Base-by-base conservation (phyloP, 163 green algal genomes). In the Chlamydomonas reinhardtii region DNA sequence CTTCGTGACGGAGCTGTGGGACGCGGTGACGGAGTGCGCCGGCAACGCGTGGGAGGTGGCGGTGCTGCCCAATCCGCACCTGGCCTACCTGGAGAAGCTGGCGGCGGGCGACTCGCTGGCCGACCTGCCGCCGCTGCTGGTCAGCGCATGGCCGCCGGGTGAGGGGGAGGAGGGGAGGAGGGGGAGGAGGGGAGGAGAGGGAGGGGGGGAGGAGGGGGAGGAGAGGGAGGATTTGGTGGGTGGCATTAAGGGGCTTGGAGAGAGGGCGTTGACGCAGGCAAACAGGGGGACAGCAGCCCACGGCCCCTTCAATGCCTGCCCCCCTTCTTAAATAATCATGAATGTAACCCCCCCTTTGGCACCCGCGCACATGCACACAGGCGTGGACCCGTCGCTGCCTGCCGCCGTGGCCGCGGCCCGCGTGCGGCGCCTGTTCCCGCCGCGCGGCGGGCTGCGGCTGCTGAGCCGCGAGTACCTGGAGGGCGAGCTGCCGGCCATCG, bases 371-470 rank as follows among this genome's bases (percentile, higher is more conserved):
- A n/a, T n/a, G n/a, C n/a, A n/a, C n/a, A n/a, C n/a, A 87, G 81
- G 81, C 24, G n/a, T 87, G 56, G 70, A 79, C 2, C 29, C 59
- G 34, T 52, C n/a, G 25, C 43, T 64, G 34, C 37, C 71, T 4
- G 15, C 70, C 9, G 35, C 71, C 29, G 29, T 74, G 20, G 56
- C 59, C 6, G 70, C 71, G 2, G 81, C 81, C 1, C 71, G 71
- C 8, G 71, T 87, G 34, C 81, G 81, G 16, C 6, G 29, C 8
- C 37, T 66, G 35, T 73, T 56, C 61, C 96, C 96, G 17, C 90
- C 95, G 0, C 90, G 95, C 32, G 95, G 96, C 35, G 90, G 92
- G 54, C 89, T 98, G 32, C 76, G 83, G 32, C 85, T 98, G 52
- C 87, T 98, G 20, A 86, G 93, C 11, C 27, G 66, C 15, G 76